These are phyloP conservation scores for Neopestalotiopsis sp. DNA, from an alignment of 2,329 filamentous ascomycete genomes.

Conservation along the genomic window DNA sequence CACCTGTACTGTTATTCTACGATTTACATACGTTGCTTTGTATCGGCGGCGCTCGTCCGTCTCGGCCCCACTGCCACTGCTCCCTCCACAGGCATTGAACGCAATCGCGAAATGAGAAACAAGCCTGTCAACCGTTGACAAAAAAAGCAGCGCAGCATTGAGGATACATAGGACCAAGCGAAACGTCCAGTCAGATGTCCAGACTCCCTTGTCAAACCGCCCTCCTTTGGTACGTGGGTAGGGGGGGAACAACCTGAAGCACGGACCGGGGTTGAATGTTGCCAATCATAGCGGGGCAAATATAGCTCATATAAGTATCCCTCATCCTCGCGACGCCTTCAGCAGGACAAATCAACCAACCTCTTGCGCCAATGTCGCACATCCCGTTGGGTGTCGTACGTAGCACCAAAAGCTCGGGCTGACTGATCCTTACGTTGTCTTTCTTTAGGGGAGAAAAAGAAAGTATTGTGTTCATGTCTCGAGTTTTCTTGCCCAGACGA, in stretches of 20 bases:
- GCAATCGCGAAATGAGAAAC: slow-evolving; percentile 11
- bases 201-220: neutral
- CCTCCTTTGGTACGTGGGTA: neutral
- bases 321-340: neutral
- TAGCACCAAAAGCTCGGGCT: neutral
- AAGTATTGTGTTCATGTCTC: neutral
- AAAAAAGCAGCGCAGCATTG: neutral
- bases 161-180: neutral
- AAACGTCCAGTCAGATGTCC: neutral
- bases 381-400: neutral
- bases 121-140: neutral
- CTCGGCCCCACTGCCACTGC: slow-evolving; percentile 4
- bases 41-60: neutral
- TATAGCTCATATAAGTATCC: slow-evolving; percentile 5
- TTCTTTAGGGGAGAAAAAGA: neutral
- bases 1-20: neutral
- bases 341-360: neutral
- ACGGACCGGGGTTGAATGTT: neutral
- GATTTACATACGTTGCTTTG: neutral
- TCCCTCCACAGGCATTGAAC: slow-evolving; percentile 1
- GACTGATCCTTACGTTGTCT: neutral
- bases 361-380: slow-evolving; percentile 1
- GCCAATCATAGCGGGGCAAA: slow-evolving; percentile 8
- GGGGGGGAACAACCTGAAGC: slow-evolving; percentile 1
- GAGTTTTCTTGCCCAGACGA: neutral